Conservation (phyloP, 2,329 filamentous ascomycete genomes). For the Pleomassaria siparia region DNA sequence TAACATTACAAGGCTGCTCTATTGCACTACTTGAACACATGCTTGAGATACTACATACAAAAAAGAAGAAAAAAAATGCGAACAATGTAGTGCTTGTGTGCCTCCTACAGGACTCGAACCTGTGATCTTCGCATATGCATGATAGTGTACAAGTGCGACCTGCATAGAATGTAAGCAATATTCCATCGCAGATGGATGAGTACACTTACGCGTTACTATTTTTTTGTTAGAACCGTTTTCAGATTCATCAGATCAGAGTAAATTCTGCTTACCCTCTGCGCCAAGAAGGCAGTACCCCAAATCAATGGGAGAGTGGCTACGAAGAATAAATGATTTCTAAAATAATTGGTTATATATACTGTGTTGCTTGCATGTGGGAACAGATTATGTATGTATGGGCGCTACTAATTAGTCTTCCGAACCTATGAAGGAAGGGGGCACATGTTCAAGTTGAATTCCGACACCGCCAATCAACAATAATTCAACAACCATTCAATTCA, state of each 20-base stretch:
- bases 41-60: not conserved
- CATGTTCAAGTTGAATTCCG: not conserved
- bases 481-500: no score
- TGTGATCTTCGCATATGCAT: conserved; percentile 9
- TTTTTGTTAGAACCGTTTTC: not conserved
- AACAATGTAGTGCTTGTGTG: no score
- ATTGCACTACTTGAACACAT: no score
- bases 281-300: not conserved
- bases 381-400: no score
- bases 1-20: no score
- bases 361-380: no score
- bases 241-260: not conserved
- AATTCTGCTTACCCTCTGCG: conserved; percentile 1
- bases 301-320: not conserved
- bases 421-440: not conserved
- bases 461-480: no score
- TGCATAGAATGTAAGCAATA: no score
- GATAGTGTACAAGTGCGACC: conserved; percentile 6
- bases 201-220: not conserved
- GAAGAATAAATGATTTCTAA: not conserved
- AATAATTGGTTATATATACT: not conserved
- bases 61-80: not conserved
- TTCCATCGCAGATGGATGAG: not conserved
- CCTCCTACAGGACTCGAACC: conserved; percentile 8
- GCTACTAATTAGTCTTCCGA: not conserved